Evolutionary conservation across 768 basidiomycete genomes (phyloP), one percentile per base, ranked within the genome.

Genomic region (Leucocoprinus birnbaumii): DNA sequence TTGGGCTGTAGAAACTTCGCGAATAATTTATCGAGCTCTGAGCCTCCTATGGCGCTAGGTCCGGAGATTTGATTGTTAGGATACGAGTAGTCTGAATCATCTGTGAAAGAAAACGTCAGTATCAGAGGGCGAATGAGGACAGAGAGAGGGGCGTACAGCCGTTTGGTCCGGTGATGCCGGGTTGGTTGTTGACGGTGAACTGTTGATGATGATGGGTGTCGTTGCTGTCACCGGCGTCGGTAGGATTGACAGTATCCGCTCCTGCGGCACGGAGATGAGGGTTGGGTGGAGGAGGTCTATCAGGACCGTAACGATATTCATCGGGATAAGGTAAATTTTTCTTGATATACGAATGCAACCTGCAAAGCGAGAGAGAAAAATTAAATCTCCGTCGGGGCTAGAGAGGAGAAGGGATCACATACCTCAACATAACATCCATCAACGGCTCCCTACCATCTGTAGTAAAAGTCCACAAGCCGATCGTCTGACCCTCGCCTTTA

Each of bases 401-500:
- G 3, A 4, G 47, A 43, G n/a, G 27, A 10, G 27, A 22, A 22
- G 38, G 22, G 22, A 42, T 31, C n/a, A 69, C 76, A 48, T 58
- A 86, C 87, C 87, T 79, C 64, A 78, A 71, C 72, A 91, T 80
- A 44, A 89, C 86, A 54, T 87, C 82, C 48, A 80, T 79, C 71
- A 92, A 76, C 21, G 85, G 80, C 65, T 90, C 88, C 38, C 88
- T 78, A 18, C 83, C 79, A 45, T 85, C 84, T 6, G 82, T 82
- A 7, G 83, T 76, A 62, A 84, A 82, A 68, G 85, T 87, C 91
- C 90, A 93, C 9, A 92, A 70, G 14, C 88, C 87, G 55, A 89
- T 78, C 1, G 82, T 86, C 43, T 73, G 73, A 2, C 79, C 71
- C 21, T 67, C 72, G 16, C 85, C 87, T 63, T 86, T 86, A 59